Conservation (phyloP, 129 eudicot genomes). For the Silybum marianum region DNA sequence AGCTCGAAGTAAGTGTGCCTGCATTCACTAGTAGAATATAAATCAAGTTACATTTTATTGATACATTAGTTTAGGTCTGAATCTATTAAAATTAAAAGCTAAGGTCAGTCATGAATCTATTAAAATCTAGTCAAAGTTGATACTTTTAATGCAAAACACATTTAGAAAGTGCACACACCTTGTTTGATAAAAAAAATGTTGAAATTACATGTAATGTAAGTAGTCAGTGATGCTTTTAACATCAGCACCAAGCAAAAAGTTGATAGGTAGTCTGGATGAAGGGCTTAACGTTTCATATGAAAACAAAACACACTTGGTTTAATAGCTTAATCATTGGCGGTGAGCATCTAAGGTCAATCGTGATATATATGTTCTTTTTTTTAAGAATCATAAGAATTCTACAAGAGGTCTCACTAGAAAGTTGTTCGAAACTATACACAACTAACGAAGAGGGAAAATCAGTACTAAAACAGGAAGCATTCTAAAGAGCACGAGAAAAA, state of each 20-base stretch:
- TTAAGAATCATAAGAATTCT: constrained; percentile 3
- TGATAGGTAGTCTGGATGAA: neutral
- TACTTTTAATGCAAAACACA: neutral
- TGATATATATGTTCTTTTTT: neutral
- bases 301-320: constrained; percentile 2
- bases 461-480: neutral
- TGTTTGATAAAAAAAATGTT: neutral
- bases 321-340: neutral
- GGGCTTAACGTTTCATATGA: neutral
- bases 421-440: neutral
- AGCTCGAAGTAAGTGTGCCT: constrained; percentile 92
- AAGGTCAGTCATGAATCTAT: neutral
- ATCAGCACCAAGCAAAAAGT: neutral
- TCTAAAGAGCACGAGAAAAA: neutral
- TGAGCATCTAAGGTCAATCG: constrained; percentile 13
- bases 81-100: neutral
- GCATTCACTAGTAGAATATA: constrained; percentile 86
- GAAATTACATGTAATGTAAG: neutral
- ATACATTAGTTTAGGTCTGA: constrained; percentile 18
- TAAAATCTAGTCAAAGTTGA: neutral
- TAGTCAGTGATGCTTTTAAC: neutral
- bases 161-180: neutral
- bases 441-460: neutral
- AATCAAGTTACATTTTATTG: constrained; percentile 62
- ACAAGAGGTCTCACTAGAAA: neutral